Percentiles rank a stretch among this genome's conserved stretches.
phyloP scores from a whole-genome alignment of 768 basidiomycete genomes.

The Cyclocybe cylindracea region DNA sequence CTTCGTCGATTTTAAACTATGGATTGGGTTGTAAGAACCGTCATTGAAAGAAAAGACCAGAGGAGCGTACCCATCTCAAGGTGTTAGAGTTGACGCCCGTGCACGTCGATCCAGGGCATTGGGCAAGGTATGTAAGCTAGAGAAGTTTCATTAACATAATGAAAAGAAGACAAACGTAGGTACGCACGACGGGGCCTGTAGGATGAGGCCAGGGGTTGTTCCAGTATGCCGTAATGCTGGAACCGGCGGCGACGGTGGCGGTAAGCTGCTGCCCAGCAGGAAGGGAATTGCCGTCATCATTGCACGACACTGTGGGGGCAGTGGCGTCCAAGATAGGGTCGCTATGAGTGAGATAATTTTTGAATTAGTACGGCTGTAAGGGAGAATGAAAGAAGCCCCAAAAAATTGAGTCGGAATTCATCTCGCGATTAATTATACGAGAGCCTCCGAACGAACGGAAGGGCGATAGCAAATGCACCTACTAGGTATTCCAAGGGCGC shows the following conservation, averaged over 20 bases:
- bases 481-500: conserved; percentile 48
- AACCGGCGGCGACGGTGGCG: conserved; percentile 42
- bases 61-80: conserved; percentile 40
- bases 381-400: not conserved
- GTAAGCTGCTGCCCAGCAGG: conserved; percentile 42
- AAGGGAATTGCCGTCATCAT: conserved; percentile 38
- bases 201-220: conserved; percentile 46
- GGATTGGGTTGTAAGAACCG: not conserved
- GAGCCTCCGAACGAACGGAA: too few species aligned
- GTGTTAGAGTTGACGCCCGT: conserved; percentile 36
- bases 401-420: not conserved
- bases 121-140: conserved; percentile 47
- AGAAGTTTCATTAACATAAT: not conserved
- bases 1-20: conserved; percentile 49
- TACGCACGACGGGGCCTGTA: conserved; percentile 42
- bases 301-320: conserved; percentile 42
- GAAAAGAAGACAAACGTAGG: not conserved
- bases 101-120: conserved; percentile 45
- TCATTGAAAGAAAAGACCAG: not conserved
- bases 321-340: conserved; percentile 42
- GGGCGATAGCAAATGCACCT: conserved; percentile 6
- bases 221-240: conserved; percentile 45
- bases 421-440: not conserved
- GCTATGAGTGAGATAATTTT: conserved; percentile 20
- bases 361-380: not conserved